Evolutionary conservation across 1,139 yeast species (phyloP), one percentile per base, ranked within the genome.

Genomic region (Pichia sp.): DNA sequence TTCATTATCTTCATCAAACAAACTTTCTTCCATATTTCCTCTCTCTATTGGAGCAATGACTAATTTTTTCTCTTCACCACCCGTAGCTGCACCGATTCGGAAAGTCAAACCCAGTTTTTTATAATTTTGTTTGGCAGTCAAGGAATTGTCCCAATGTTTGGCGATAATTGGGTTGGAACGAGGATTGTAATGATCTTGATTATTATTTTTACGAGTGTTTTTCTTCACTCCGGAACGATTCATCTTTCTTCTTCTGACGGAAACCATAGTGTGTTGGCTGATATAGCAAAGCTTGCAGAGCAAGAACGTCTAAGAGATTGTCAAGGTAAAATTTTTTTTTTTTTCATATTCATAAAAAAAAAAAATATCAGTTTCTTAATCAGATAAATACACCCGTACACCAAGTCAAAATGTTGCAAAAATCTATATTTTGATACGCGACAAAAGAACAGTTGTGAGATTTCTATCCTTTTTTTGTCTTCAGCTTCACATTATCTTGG

Each of bases 211-310:
- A 61, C 94, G 74, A 39, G 88, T 78, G 56, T 75, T 77, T 64
- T 83, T 85, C 55, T 69, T 67, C 50, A 81, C 76, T 45, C 85
- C 74, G 39, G 92, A 81, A 55, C 83, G 77, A 50, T 79, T 79
- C 78, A 81, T 81, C 77, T 83, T 85, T 75, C 95, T 81, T 69
- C 80, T 81, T 71, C 97, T 79, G 33, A 88, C 95, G 42, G 90
- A 78, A 40, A 78, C 80, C 94, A 84, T 84, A 5, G 26, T 36
- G 39, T 27, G 16, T 27, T 37, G 5, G 29, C 5, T 32, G 29
- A 6, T n/a, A 16, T 32, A 32, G 11, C 11, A 9, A 10, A 32
- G 33, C 11, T 32, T 32, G 33, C 33, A 32, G 9, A 32, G 23
- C 23, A 16, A 16, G 23, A 16, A 16, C 23, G 23, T 16, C 23